phyloP scores from a whole-genome alignment of 495 filamentous ascomycete genomes.

The Clavariopsis aquatica region DNA sequence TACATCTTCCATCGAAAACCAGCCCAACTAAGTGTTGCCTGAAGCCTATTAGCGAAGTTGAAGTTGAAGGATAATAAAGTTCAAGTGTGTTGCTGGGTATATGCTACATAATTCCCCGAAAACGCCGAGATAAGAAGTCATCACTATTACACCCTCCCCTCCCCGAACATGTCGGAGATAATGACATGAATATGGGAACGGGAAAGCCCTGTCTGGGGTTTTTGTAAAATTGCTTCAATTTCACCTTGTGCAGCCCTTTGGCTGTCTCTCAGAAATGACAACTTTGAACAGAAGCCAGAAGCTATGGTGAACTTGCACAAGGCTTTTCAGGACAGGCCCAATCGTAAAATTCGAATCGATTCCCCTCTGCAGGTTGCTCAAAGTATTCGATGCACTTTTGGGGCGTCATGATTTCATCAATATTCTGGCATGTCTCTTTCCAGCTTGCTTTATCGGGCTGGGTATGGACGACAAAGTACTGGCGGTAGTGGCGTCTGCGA shows the following conservation, averaged over 20 bases:
- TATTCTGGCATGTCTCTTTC: neutral
- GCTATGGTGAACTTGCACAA: neutral
- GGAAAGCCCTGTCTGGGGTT: no score
- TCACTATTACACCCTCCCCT: no score
- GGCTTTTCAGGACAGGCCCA: conserved; percentile 16
- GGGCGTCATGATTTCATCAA: conserved; percentile 29
- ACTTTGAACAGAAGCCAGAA: neutral
- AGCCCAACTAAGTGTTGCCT: no score
- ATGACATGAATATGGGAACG: no score
- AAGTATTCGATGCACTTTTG: conserved; percentile 25
- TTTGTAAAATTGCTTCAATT: neutral
- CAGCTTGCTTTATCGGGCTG: conserved; percentile 7
- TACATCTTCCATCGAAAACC: no score
- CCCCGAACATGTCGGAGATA: no score
- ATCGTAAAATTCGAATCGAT: conserved; percentile 22
- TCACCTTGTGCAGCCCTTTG: neutral
- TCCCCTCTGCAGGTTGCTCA: conserved; percentile 11
- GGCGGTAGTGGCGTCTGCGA: conserved; percentile 15
- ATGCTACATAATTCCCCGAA: no score
- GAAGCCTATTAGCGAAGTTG: no score
- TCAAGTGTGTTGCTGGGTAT: no score
- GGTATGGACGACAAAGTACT: conserved; percentile 29
- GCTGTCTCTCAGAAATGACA: no score
- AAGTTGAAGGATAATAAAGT: no score
- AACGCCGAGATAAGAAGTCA: no score